Base-by-base conservation (phyloP, 805 yeast genomes). In the Nakazawaea ernobii region DNA sequence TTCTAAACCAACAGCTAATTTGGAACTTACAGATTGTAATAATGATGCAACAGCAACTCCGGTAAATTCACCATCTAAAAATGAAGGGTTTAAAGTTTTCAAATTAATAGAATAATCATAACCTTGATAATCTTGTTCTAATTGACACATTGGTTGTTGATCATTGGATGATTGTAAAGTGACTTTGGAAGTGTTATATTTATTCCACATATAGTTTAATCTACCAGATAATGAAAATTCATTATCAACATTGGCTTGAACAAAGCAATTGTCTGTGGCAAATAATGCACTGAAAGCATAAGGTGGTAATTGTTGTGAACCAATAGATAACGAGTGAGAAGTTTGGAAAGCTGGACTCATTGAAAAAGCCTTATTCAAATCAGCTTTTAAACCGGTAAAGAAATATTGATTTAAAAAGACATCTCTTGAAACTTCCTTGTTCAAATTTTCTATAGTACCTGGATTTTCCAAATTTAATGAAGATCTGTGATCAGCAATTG, bases 301-400 rank as follows among this genome's bases (percentile, higher is more conserved):
- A 55, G 94, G 84, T 44, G 97, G 96, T 67, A 87, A 74, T 41
- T 80, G 79, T 55, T 83, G 82, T 49, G 95, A 85, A 42, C 98
- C 98, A 56, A 88, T 74, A 35, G 95, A 77, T 62, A 94, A 85
- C 51, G 96, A 84, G 66, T 94, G 99, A 53, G 96, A 85, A 50
- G 95, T 86, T 76, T 94, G 98, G 84, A 94, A 94, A 50, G 88
- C 91, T 49, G 99, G 99, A 69, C 82, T 83, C 77, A 91, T 77
- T 54, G 86, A 71, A 63, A 94, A 89, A 11, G 91, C 88, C 76
- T 92, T 92, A 72, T 88, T 86, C 59, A 94, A 79, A 68, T 94
- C 99, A 49, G 98, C 99, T 66, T 96, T 86, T 61, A 94, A 77
- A 50, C 99, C 99, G 35, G 96, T 84, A 77, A 92, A 92, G 68